Conservation (phyloP, 495 filamentous ascomycete genomes). For the Pseudoneurospora amorphoporcata region DNA sequence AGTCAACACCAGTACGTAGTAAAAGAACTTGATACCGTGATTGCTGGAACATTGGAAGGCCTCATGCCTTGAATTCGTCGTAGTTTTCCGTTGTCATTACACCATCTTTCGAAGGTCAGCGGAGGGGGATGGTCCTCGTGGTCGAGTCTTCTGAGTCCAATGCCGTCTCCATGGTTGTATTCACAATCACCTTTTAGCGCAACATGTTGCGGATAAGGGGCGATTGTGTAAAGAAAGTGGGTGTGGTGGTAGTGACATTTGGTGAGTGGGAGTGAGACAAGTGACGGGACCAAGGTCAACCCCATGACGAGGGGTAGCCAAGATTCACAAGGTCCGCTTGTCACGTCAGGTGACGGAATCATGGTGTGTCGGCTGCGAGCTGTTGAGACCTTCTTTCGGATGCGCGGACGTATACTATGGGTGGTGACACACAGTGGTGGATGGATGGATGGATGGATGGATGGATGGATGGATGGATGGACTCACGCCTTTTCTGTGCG, state of each 20-base stretch:
- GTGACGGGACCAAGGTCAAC: not conserved
- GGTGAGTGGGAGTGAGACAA: slow-evolving; percentile 2
- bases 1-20: not conserved
- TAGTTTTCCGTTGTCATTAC: not conserved
- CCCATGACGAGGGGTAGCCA: slow-evolving; percentile 2
- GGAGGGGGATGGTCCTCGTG: not conserved
- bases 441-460: not conserved
- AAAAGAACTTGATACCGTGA: not conserved
- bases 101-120: not conserved
- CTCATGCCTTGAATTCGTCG: not conserved
- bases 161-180: not conserved
- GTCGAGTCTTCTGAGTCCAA: not conserved
- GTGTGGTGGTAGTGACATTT: not conserved
- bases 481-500: not conserved
- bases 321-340: not conserved
- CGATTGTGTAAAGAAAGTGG: not conserved
- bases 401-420: not conserved
- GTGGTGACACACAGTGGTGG: not conserved
- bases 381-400: not conserved
- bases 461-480: not conserved
- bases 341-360: not conserved
- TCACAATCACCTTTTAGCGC: not conserved
- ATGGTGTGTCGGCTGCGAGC: not conserved
- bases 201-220: not conserved
- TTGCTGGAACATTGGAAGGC: not conserved